Conservation (phyloP, 129 eudicot species). For the Flaveria ramosissima region DNA sequence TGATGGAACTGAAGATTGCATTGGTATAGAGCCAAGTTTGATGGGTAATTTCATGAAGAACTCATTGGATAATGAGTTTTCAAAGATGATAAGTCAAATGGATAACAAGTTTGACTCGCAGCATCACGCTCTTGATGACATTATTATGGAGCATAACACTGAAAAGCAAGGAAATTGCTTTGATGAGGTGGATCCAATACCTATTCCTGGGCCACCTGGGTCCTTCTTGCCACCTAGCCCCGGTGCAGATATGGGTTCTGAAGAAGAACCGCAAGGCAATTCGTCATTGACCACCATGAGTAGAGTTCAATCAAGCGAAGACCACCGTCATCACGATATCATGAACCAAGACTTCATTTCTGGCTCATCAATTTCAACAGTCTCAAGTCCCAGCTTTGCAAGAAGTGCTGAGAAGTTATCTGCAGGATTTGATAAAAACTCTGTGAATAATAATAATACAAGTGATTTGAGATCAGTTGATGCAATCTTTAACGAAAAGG, state of each 20-base stretch:
- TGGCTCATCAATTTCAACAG: slow-evolving; percentile 62
- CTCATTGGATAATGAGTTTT: slow-evolving; percentile 34
- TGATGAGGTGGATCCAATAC: slow-evolving; percentile 63
- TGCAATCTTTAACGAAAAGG: slow-evolving; percentile 32
- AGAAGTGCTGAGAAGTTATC: slow-evolving; percentile 38
- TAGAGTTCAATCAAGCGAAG: slow-evolving; percentile 54
- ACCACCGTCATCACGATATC: slow-evolving; percentile 48
- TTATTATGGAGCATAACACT: neutral
- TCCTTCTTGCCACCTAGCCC: slow-evolving; percentile 85
- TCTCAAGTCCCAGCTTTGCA: slow-evolving; percentile 52
- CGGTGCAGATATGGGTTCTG: slow-evolving; percentile 63
- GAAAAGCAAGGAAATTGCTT: slow-evolving; percentile 47
- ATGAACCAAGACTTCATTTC: slow-evolving; percentile 47
- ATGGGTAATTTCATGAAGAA: slow-evolving; percentile 26
- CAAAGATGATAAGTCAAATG: slow-evolving; percentile 15
- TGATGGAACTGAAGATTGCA: slow-evolving; percentile 28
- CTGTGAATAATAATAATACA: neutral
- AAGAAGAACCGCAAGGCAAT: slow-evolving; percentile 63
- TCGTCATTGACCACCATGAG: slow-evolving; percentile 61
- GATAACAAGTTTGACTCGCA: slow-evolving; percentile 37
- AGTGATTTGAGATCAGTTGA: slow-evolving; percentile 29
- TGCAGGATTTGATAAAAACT: slow-evolving; percentile 29
- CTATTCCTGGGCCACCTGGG: slow-evolving; percentile 90
- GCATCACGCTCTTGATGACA: slow-evolving; percentile 14
- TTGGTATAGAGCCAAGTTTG: slow-evolving; percentile 34